Base-by-base conservation (phyloP, 2,329 filamentous ascomycete genomes). In the Moelleriella libera region DNA sequence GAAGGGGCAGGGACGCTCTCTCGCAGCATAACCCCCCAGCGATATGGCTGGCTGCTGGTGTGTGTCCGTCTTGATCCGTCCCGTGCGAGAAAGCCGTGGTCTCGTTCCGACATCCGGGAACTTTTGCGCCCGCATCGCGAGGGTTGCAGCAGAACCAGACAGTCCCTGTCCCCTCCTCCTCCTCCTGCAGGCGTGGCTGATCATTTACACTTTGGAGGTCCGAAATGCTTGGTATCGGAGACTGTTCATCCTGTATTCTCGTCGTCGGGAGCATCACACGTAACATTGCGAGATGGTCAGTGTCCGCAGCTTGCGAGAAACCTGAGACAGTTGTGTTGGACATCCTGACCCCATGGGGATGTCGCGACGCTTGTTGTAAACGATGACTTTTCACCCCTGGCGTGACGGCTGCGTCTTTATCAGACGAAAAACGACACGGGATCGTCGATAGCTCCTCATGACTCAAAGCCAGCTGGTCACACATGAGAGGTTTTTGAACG, bases 91-190 rank as follows among this genome's bases (percentile, higher is more conserved):
- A 41, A 12, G 34, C 32, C 39, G 34, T 43, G 14, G 37, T 40
- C 30, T 41, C 43, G 43, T 9, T 42, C 40, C 30, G 21, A 45
- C 42, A 44, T 43, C 14, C 44, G 49, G 53, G 54, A 54, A 56
- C 54, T 54, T 56, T 56, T 56, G 54, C 50, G 43, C 34, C 42
- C 47, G 49, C 43, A 50, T 45, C 28, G 39, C 50, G 45, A 48
- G 49, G 53, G 45, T 51, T 51, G 48, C 52, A 53, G 12, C 51
- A 46, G 28, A 47, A 44, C 47, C 8, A 37, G 12, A 37, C 34
- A 37, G 8, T 12, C 34, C 34, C 46, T 44, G 47, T 32, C 14
- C 42, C 31, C 37, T 12, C 12, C 12, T 8, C 34, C 5, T 37
- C 12, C 34, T 37, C 3, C 12, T 8, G 34, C 34, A 21, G 21